Conservation (phyloP, 1,284 basidiomycete species). For the Amylostereum chailletii region DNA sequence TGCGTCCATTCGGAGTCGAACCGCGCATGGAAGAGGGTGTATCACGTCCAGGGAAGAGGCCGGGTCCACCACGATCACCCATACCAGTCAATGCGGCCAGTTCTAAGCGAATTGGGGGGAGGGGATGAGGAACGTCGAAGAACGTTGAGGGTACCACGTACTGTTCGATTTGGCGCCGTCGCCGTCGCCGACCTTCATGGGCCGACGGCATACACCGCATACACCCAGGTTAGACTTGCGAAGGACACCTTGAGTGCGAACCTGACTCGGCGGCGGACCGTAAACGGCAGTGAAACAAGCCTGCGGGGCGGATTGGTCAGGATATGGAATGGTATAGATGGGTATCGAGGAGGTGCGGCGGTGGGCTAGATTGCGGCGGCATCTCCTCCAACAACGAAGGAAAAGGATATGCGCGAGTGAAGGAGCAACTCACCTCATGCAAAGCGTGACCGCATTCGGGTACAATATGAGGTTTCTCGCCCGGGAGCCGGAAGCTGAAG, state of each 20-base stretch:
- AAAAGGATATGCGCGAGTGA: slow-evolving; percentile 2
- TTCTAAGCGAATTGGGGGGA: slow-evolving; percentile 39
- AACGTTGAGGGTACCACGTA: slow-evolving; percentile 34
- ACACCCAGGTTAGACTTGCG: slow-evolving; percentile 82
- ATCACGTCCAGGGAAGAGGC: slow-evolving; percentile 63
- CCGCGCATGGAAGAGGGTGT: slow-evolving; percentile 32
- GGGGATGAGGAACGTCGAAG: background rate
- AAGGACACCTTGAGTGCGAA: slow-evolving; percentile 38
- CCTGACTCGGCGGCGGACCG: slow-evolving; percentile 70
- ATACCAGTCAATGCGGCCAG: slow-evolving; percentile 85
- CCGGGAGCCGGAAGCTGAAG: slow-evolving; percentile 79
- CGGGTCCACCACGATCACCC: slow-evolving; percentile 48
- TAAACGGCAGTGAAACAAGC: slow-evolving; percentile 96
- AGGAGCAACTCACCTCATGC: slow-evolving; percentile 71
- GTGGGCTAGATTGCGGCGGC: background rate
- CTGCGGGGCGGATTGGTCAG: slow-evolving; percentile 28
- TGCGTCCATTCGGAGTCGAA: slow-evolving; percentile 19
- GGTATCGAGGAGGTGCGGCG: slow-evolving; percentile 1
- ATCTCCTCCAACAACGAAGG: background rate
- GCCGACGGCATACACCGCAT: slow-evolving; percentile 91
- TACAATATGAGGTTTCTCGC: slow-evolving; percentile 94
- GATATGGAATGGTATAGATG: slow-evolving; percentile 3
- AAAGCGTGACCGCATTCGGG: slow-evolving; percentile 97
- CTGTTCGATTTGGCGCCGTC: slow-evolving; percentile 80
- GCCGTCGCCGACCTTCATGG: slow-evolving; percentile 88